phyloP scores from a whole-genome alignment of 305 asterid genomes.

The Fraxinus floribunda region DNA sequence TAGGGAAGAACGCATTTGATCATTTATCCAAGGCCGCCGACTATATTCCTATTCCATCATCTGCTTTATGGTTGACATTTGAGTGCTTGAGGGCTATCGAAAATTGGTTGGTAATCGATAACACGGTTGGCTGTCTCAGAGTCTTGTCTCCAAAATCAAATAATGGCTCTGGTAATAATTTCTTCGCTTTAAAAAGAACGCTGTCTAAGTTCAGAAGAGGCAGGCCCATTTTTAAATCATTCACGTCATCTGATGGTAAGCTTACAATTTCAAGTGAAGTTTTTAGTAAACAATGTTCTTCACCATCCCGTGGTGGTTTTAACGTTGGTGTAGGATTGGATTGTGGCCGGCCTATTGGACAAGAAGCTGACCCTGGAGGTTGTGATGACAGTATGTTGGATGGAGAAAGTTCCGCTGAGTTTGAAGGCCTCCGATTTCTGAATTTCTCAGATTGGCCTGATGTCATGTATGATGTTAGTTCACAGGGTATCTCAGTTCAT shows the following conservation, averaged over 20 bases:
- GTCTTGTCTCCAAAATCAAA: conserved; percentile 48
- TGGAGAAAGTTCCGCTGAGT: conserved; percentile 57
- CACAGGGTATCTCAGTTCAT: conserved; percentile 79
- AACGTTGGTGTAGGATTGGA: conserved; percentile 43
- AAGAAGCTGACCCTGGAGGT: conserved; percentile 42
- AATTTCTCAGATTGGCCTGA: conserved; percentile 85
- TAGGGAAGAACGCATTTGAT: conserved; percentile 55
- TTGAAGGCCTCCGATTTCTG: conserved; percentile 68
- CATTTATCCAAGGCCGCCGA: conserved; percentile 46
- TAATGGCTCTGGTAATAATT: conserved; percentile 57
- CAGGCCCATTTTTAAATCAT: conserved; percentile 44
- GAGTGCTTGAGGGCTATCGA: conserved; percentile 92
- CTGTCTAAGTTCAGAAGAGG: conserved; percentile 67
- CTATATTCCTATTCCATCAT: conserved; percentile 52
- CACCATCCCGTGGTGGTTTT: conserved; percentile 39
- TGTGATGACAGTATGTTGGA: conserved; percentile 51
- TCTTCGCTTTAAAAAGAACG: conserved; percentile 60
- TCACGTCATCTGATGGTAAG: conserved; percentile 42
- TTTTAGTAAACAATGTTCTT: conserved; percentile 35
- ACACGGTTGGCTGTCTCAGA: conserved; percentile 56
- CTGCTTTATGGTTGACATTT: conserved; percentile 74
- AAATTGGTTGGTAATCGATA: conserved; percentile 74
- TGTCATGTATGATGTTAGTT: conserved; percentile 76
- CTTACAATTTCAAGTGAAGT: conserved; percentile 40
- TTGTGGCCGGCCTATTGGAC: conserved; percentile 38